phyloP scores from a whole-genome alignment of 768 basidiomycete species.

The Pleurotus pulmonarius region DNA sequence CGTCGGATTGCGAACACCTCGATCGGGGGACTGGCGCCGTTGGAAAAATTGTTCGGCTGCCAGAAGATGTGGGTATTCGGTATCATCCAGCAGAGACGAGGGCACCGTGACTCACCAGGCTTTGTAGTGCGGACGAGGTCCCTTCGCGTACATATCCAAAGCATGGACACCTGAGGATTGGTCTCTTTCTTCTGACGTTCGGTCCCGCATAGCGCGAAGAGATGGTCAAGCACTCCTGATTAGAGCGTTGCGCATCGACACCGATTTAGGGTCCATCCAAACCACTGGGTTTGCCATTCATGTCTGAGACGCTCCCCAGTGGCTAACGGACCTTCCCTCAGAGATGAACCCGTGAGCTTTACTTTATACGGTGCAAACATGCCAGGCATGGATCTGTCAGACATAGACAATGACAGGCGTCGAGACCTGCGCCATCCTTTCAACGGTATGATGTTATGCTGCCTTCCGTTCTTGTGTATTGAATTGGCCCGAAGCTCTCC shows the following conservation, averaged over 20 bases:
- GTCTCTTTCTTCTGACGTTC: constrained; percentile 23
- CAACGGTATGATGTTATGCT: no score
- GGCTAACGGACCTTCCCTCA: no score
- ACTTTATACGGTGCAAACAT: neutral
- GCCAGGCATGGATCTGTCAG: neutral
- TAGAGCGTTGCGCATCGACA: constrained; percentile 27
- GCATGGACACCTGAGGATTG: constrained; percentile 33
- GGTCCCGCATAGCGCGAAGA: constrained; percentile 18
- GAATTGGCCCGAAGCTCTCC: no score
- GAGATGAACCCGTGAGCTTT: neutral
- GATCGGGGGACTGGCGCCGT: constrained; percentile 32
- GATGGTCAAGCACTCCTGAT: constrained; percentile 22
- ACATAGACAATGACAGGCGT: constrained; percentile 13
- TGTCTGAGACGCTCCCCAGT: no score
- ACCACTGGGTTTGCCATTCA: no score
- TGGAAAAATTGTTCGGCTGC: constrained; percentile 51
- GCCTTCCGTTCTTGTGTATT: no score
- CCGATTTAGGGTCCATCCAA: constrained; percentile 25
- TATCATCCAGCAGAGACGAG: no score
- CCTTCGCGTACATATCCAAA: constrained; percentile 26
- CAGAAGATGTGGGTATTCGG: constrained; percentile 39
- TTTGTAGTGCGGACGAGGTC: constrained; percentile 6
- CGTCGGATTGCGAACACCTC: constrained; percentile 34
- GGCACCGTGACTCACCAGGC: no score
- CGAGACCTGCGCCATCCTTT: constrained; percentile 16